Percentiles rank a stretch among this genome's conserved stretches.
Evolutionary conservation across 139 green algal species (phyloP).

Genomic region (Chlamydomonas sp.): DNA sequence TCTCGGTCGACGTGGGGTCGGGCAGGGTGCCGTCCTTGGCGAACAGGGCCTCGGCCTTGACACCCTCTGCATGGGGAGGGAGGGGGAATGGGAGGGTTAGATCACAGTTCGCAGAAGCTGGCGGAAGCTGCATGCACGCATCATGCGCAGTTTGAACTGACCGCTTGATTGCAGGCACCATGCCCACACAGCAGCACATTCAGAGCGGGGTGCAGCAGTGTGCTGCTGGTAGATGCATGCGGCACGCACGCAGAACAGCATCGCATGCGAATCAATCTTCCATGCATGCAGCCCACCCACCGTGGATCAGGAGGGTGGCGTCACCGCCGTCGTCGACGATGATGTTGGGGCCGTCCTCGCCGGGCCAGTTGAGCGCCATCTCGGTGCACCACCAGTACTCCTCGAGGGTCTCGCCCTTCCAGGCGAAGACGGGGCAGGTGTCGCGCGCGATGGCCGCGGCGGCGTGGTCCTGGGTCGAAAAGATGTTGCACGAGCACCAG

Average conservation of each 20-base stretch:
- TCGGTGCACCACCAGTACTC: constrained; percentile 99
- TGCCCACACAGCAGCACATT: background rate
- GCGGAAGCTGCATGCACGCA: background rate
- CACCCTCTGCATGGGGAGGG: constrained; percentile 62
- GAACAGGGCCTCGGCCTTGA: constrained; percentile 90
- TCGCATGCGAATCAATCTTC: too few species aligned
- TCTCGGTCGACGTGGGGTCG: constrained; percentile 90
- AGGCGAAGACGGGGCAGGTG: constrained; percentile 92
- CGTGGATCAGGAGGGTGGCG: constrained; percentile 98
- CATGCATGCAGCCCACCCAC: too few species aligned
- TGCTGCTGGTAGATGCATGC: too few species aligned
- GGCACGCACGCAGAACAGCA: too few species aligned
- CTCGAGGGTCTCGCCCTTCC: constrained; percentile 99
- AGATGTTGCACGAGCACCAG: constrained; percentile 99
- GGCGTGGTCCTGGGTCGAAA: constrained; percentile 98
- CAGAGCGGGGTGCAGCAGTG: too few species aligned
- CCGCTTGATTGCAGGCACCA: background rate
- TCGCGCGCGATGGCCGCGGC: constrained; percentile 94
- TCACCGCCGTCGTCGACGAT: constrained; percentile 98
- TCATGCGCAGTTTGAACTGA: background rate
- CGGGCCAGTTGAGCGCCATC: constrained; percentile 83
- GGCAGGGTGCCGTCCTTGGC: constrained; percentile 85
- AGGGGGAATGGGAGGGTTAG: too few species aligned
- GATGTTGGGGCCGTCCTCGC: constrained; percentile 79
- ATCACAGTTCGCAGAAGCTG: too few species aligned